Base-by-base conservation (phyloP, 441 rosid genomes). In the Biscutella auriculata region DNA sequence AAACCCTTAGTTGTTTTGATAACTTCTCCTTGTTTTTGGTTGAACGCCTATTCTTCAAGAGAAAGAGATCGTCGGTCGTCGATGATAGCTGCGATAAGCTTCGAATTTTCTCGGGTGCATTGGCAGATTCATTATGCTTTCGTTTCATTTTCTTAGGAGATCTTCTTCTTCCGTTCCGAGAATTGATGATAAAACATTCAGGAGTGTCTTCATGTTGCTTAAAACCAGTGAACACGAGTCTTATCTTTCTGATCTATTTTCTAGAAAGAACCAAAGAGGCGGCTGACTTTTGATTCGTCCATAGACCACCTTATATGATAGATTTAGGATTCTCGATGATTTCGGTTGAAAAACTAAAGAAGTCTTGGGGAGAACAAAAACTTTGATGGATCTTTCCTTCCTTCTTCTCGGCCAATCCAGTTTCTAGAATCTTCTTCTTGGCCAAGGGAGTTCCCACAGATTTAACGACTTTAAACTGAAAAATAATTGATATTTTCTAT, bases 1-100 rank as follows among this genome's bases (percentile, higher is more conserved):
- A 71, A 67, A 57, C 64, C 62, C 70, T 78, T 30, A 67, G 64
- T 55, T 61, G n/a, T 13, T 67, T 73, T 60, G 64, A 73, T 75
- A 65, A 60, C 55, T 65, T 40, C 60, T 63, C 62, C 73, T 61
- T 72, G 46, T 63, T 73, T 64, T 41, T 60, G 70, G 42, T 66
- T 57, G 33, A 13, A 54, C n/a, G n/a, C n/a, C n/a, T n/a, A n/a
- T n/a, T n/a, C n/a, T n/a, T n/a, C n/a, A n/a, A 54, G 29, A 32
- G 36, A 34, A 36, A 27, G 60, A 51, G 28, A 58, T 58, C 51
- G 3, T 57, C 12, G 7, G 11, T 58, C 40, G 43, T 41, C 26
- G 9, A 41, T 42, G 7, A 16, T 23, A 34, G 34, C 63, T 58
- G 19, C 32, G 14, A 32, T 17, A 43, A 19, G 42, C 16, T 43